phyloP scores from a whole-genome alignment of 2,329 filamentous ascomycete genomes.

The Trichoderma atroviride region DNA sequence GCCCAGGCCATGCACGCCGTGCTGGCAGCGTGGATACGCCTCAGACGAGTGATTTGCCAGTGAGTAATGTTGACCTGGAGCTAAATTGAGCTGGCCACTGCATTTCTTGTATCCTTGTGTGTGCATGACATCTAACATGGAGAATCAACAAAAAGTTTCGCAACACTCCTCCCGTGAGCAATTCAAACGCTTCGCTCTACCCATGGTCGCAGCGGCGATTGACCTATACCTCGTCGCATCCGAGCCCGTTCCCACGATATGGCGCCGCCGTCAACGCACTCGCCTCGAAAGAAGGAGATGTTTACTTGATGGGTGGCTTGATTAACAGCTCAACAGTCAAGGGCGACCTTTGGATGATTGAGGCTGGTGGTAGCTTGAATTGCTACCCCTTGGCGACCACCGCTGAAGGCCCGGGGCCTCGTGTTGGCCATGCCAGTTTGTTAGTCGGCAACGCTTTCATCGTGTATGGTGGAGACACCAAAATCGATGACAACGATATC shows the following conservation, averaged over 20 bases:
- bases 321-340: slow-evolving; percentile 96
- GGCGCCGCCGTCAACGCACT: slow-evolving; percentile 92
- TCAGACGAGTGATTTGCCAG: slow-evolving; percentile 45
- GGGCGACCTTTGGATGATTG: slow-evolving; percentile 96
- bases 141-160: slow-evolving; percentile 20
- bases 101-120: background rate
- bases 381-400: slow-evolving; percentile 92
- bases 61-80: slow-evolving; percentile 38
- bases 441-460: slow-evolving; percentile 98
- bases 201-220: slow-evolving; percentile 93
- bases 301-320: slow-evolving; percentile 96
- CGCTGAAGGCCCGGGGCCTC: slow-evolving; percentile 88
- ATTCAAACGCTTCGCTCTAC: slow-evolving; percentile 80
- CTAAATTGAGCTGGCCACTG: background rate
- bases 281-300: slow-evolving; percentile 93
- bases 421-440: slow-evolving; percentile 91
- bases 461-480: slow-evolving; percentile 97
- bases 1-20: slow-evolving; percentile 54
- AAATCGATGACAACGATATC: slow-evolving; percentile 88
- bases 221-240: slow-evolving; percentile 79
- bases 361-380: slow-evolving; percentile 82
- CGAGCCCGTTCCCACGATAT: slow-evolving; percentile 93
- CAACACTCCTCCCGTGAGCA: slow-evolving; percentile 46
- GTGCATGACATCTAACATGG: slow-evolving; percentile 11
- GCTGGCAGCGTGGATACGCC: slow-evolving; percentile 54